Percentiles rank a stretch among this genome's conserved stretches.
Evolutionary conservation across 371 early-diverging fungal genomes (phyloP).

Genomic region (Zopfochytrium polystomum): DNA sequence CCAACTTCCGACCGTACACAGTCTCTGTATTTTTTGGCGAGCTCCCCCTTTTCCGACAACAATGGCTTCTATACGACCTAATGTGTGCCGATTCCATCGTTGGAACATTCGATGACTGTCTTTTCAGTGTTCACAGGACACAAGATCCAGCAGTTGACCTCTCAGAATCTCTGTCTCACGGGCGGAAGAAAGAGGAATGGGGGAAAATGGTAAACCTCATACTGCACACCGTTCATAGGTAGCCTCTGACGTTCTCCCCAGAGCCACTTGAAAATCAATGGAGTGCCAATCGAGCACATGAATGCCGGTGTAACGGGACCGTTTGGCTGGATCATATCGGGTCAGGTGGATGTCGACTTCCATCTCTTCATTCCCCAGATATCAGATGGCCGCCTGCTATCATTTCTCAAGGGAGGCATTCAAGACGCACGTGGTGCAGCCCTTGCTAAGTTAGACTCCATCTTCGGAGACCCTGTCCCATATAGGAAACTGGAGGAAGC

Average conservation of each 20-base stretch:
- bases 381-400: slow-evolving; percentile 29
- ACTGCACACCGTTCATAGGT: slow-evolving; percentile 38
- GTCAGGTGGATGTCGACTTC: slow-evolving; percentile 75
- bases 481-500: no score
- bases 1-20: slow-evolving; percentile 80
- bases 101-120: slow-evolving; percentile 89
- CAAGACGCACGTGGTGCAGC: slow-evolving; percentile 71
- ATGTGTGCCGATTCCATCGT: slow-evolving; percentile 85
- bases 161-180: no score
- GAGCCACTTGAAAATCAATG: slow-evolving; percentile 86
- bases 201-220: background rate
- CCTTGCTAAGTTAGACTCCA: slow-evolving; percentile 73
- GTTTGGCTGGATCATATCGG: slow-evolving; percentile 90
- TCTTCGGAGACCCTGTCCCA: slow-evolving; percentile 33
- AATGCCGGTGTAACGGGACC: slow-evolving; percentile 85
- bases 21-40: slow-evolving; percentile 84
- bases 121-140: slow-evolving; percentile 81
- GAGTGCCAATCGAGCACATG: slow-evolving; percentile 87
- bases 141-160: background rate
- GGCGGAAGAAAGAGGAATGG: background rate
- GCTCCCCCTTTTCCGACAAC: slow-evolving; percentile 77
- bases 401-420: slow-evolving; percentile 45
- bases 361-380: slow-evolving; percentile 44
- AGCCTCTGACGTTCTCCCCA: slow-evolving; percentile 21
- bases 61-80: slow-evolving; percentile 90